Conservation (phyloP, 768 basidiomycete species). For the Leccinum uliginosum region DNA sequence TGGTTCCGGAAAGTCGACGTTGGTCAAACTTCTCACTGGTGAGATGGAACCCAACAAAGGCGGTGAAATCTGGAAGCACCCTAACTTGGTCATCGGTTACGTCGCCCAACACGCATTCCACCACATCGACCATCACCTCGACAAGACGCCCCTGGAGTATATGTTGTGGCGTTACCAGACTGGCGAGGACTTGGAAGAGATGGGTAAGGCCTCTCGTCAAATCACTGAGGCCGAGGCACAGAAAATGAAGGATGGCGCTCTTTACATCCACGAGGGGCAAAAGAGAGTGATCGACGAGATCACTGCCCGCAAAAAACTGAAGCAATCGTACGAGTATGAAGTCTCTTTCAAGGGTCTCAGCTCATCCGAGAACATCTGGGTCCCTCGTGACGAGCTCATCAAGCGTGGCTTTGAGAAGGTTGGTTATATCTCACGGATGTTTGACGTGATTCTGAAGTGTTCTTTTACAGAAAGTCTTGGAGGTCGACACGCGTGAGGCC, state of each 20-base stretch:
- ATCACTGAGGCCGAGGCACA: constrained; percentile 82
- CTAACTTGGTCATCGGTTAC: constrained; percentile 98
- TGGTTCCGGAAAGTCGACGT: constrained; percentile 97
- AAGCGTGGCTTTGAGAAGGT: constrained; percentile 98
- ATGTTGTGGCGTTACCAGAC: constrained; percentile 99
- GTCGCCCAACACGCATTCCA: constrained; percentile 99
- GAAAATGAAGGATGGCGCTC: constrained; percentile 96
- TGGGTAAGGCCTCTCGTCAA: constrained; percentile 85
- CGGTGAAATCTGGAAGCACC: constrained; percentile 98
- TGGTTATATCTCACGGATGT: constrained; percentile 11
- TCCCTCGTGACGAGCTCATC: constrained; percentile 93
- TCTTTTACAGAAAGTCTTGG: constrained; percentile 75
- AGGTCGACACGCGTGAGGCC: constrained; percentile 96
- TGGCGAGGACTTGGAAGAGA: constrained; percentile 96
- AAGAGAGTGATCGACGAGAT: constrained; percentile 96
- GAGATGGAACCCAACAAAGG: constrained; percentile 96
- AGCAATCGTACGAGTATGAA: constrained; percentile 99
- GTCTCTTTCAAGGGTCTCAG: constrained; percentile 92
- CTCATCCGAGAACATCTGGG: constrained; percentile 98
- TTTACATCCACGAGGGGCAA: constrained; percentile 86
- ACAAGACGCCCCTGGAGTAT: constrained; percentile 98
- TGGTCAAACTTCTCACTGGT: constrained; percentile 95
- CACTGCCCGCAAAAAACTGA: constrained; percentile 88
- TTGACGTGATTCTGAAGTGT: neutral
- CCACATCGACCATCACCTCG: constrained; percentile 97